Percentiles rank a stretch among this genome's conserved stretches.
These are phyloP conservation scores for Priceomyces haplophilus DNA, from an alignment of 805 yeast genomes.

Conservation along the genomic window DNA sequence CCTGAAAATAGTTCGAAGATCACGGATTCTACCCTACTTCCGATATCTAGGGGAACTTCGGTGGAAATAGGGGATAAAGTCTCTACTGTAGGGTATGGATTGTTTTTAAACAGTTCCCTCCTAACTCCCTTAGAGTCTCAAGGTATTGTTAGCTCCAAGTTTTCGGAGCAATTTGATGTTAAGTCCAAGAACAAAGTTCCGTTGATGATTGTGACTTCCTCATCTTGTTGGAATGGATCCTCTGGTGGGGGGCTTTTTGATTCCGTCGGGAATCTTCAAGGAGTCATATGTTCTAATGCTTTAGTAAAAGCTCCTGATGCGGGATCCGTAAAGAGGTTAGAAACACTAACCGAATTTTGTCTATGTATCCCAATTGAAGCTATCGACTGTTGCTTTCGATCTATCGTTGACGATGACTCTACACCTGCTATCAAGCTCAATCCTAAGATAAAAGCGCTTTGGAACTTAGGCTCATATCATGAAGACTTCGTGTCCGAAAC, in stretches of 20 bases:
- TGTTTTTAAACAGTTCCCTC: slow-evolving; percentile 23
- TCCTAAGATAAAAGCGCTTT: slow-evolving; percentile 15
- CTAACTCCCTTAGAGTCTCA: slow-evolving; percentile 29
- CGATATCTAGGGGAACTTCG: slow-evolving; percentile 4
- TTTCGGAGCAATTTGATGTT: slow-evolving; percentile 9
- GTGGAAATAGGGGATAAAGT: slow-evolving; percentile 22
- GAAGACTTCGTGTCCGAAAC: slow-evolving; percentile 17
- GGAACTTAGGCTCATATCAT: slow-evolving; percentile 24
- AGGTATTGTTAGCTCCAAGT: slow-evolving; percentile 28
- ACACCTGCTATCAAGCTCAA: slow-evolving; percentile 8
- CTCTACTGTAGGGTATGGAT: slow-evolving; percentile 38
- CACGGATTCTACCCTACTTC: background rate
- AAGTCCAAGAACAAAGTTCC: slow-evolving; percentile 1
- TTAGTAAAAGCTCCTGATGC: slow-evolving; percentile 20
- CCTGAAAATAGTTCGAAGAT: slow-evolving; percentile 3
- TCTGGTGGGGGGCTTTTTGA: slow-evolving; percentile 46
- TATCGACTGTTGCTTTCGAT: slow-evolving; percentile 21
- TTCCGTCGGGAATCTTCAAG: slow-evolving; percentile 23
- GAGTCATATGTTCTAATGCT: slow-evolving; percentile 46
- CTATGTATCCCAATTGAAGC: slow-evolving; percentile 33
- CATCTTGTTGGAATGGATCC: slow-evolving; percentile 51
- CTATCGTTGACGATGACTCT: slow-evolving; percentile 1
- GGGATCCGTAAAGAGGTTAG: slow-evolving; percentile 15
- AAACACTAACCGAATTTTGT: slow-evolving; percentile 30
- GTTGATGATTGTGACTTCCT: slow-evolving; percentile 32